Evolutionary conservation across 129 eudicot species (phyloP).

Genomic region (Rutidosis leptorrhynchoides): DNA sequence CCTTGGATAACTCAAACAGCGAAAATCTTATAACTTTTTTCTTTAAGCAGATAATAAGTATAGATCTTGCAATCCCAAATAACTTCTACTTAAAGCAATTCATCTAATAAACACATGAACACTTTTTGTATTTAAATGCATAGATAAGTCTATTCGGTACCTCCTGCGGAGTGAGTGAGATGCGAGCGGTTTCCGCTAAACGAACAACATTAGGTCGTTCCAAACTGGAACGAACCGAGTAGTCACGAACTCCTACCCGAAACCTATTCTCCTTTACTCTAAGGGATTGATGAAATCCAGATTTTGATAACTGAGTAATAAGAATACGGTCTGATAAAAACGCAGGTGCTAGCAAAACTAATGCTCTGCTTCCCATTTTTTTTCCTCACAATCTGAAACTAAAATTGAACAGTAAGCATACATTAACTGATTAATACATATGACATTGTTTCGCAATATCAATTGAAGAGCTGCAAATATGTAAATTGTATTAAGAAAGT

Average conservation of each 20-base stretch:
- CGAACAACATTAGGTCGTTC: slow-evolving; percentile 67
- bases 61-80: neutral
- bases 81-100: neutral
- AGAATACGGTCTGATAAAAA: slow-evolving; percentile 13
- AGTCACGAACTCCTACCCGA: slow-evolving; percentile 31
- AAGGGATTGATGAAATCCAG: slow-evolving; percentile 23
- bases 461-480: neutral
- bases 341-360: slow-evolving; percentile 26
- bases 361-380: slow-evolving; percentile 32
- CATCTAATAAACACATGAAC: too few relatives aligned
- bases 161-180: slow-evolving; percentile 69
- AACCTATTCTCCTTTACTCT: slow-evolving; percentile 8
- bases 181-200: slow-evolving; percentile 81
- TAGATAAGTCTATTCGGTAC: slow-evolving; percentile 27
- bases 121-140: neutral
- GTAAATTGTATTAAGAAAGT: neutral
- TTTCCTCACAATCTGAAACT: neutral
- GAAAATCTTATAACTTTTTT: too few relatives aligned
- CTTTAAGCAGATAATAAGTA: too few relatives aligned
- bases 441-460: slow-evolving; percentile 14
- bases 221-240: slow-evolving; percentile 42
- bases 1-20: too few relatives aligned
- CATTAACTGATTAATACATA: slow-evolving; percentile 22
- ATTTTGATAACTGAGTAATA: slow-evolving; percentile 14
- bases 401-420: neutral